Percentiles rank a stretch among this genome's conserved stretches.
Evolutionary conservation across 2,329 filamentous ascomycete species (phyloP).

Genomic region (Pseudogymnoascus sp.): DNA sequence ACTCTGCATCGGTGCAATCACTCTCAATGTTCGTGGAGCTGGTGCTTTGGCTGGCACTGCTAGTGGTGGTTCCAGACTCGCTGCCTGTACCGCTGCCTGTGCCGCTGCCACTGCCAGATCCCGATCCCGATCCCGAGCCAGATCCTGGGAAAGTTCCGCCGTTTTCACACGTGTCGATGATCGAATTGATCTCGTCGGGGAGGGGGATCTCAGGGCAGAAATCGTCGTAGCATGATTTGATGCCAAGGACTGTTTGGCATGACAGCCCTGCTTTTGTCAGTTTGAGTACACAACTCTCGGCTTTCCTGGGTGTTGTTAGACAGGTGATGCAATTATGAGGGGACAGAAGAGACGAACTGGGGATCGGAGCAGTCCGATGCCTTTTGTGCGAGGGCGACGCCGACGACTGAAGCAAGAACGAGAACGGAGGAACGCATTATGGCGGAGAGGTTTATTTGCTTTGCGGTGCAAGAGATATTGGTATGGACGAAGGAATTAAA

Average conservation of each 20-base stretch:
- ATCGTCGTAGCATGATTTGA: not conserved
- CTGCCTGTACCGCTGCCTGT: not conserved
- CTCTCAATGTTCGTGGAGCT: not conserved
- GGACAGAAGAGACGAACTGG: not conserved
- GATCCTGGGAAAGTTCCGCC: not conserved
- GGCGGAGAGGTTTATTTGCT: not conserved
- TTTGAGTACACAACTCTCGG: not conserved
- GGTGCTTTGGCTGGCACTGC: not conserved
- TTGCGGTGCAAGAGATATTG: not conserved
- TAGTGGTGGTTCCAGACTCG: not conserved
- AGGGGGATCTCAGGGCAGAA: not conserved
- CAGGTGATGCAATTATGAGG: too few species aligned
- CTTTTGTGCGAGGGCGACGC: not conserved
- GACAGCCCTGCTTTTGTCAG: not conserved
- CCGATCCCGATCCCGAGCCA: not conserved
- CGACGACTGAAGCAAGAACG: not conserved
- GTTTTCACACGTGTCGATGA: not conserved
- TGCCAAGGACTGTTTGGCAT: not conserved
- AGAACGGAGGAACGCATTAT: not conserved
- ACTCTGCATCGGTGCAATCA: not conserved
- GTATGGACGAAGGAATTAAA: not conserved
- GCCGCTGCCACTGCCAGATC: too few species aligned
- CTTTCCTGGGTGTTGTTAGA: not conserved
- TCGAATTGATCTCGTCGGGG: not conserved
- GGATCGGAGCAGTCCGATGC: not conserved